Percentiles rank a stretch among this genome's conserved stretches.
These are phyloP conservation scores for Elongisporangium prolatum DNA, from an alignment of 352 stramenopile genomes.

Conservation along the genomic window DNA sequence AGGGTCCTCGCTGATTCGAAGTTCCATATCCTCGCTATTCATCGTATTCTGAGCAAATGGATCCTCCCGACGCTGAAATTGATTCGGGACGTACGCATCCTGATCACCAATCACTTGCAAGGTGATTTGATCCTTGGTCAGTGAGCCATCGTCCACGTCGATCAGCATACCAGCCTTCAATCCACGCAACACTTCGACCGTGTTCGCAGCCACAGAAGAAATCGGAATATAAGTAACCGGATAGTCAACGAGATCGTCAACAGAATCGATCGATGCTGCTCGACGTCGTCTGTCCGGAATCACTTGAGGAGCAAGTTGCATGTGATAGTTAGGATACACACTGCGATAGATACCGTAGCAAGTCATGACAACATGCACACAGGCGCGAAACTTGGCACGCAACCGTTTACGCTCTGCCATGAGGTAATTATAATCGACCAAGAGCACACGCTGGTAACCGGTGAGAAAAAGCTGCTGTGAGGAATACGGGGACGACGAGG, in stretches of 20 bases:
- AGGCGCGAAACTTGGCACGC: slow-evolving; percentile 51
- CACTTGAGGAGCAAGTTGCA: slow-evolving; percentile 18
- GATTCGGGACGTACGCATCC: slow-evolving; percentile 41
- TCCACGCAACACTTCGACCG: slow-evolving; percentile 46
- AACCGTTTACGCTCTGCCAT: slow-evolving; percentile 62
- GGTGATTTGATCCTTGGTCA: slow-evolving; percentile 78
- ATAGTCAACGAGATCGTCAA: slow-evolving; percentile 44
- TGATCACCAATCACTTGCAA: slow-evolving; percentile 65
- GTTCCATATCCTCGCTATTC: slow-evolving; percentile 22
- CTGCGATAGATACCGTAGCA: slow-evolving; percentile 45
- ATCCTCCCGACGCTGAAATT: slow-evolving; percentile 23
- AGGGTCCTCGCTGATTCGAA: slow-evolving; percentile 40
- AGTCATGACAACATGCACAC: slow-evolving; percentile 48
- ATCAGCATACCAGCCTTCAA: slow-evolving; percentile 50
- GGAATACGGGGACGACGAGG: slow-evolving; percentile 22
- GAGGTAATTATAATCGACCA: slow-evolving; percentile 73
- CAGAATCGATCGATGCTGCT: slow-evolving; percentile 35
- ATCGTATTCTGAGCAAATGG: slow-evolving; percentile 4
- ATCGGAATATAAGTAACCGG: slow-evolving; percentile 72
- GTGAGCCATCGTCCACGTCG: slow-evolving; percentile 71
- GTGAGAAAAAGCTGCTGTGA: slow-evolving; percentile 51
- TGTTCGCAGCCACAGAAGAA: slow-evolving; percentile 39
- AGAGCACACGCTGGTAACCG: slow-evolving; percentile 60
- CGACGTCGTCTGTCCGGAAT: slow-evolving; percentile 15
- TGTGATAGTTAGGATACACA: slow-evolving; percentile 44